Base-by-base conservation (phyloP, 805 yeast species). In the Cyberlindnera veronae region DNA sequence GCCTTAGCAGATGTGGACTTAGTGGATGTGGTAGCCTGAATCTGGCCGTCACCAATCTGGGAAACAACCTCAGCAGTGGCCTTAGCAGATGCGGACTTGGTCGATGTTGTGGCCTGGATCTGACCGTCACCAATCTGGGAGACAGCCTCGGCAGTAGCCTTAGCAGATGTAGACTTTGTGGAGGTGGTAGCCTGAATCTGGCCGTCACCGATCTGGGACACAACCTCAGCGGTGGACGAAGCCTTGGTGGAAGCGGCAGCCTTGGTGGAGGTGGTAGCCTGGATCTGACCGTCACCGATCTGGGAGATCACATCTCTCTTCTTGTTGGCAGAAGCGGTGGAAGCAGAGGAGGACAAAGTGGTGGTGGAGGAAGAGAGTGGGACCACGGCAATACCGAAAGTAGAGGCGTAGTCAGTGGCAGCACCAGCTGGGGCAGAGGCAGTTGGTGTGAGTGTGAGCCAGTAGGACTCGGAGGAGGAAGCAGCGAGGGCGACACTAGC, bases 381-480 rank as follows among this genome's bases (percentile, higher is more conserved):
- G 35, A 57, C 51, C 34, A 67, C 69, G 26, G 70, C 72, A 43
- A 67, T 64, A 61, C 72, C 73, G 40, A 68, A 67, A 36, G 68
- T 57, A 22, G 64, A 57, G 32, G 58, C 43, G 51, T 61, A 62
- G 33, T 59, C 60, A 30, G 71, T 61, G 17, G 58, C 39, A 48
- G 67, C 72, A 42, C 62, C 61, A 21, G 55, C 33, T 54, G 57
- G 64, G 28, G 68, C 61, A 21, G 57, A 26, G 38, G 62, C 61
- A 20, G 55, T 44, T 52, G 72, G 72, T 18, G 71, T 67, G 51
- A 68, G 55, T 45, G 72, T 67, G 32, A 65, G 47, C 72, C 72
- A 68, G 44, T 67, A 15, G 38, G 79, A 62, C 44, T 84, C 84
- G 50, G 71, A 38, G 26, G 79, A 69, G 14, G 69, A 44, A n/a